A percentile compares a stretch with the other conserved stretches of the same genome.
Conservation (phyloP, 1,284 basidiomycete species). For the Thecaphora frezii region DNA sequence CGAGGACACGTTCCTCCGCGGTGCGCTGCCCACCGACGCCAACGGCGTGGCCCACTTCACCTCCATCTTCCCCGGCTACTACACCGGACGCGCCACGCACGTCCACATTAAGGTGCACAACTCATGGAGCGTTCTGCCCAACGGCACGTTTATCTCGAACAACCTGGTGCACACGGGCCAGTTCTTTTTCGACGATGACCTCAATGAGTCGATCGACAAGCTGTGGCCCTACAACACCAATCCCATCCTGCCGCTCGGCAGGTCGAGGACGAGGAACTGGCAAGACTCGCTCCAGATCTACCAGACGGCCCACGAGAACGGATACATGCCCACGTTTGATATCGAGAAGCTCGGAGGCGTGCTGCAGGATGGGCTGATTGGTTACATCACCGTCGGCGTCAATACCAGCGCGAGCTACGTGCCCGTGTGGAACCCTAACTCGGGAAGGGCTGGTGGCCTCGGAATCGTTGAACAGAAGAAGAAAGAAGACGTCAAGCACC, state of each 20-base stretch:
- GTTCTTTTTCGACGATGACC: constrained; percentile 69
- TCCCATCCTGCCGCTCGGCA: constrained; percentile 56
- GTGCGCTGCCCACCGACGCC: constrained; percentile 69
- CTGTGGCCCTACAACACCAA: constrained; percentile 60
- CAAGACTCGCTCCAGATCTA: constrained; percentile 61
- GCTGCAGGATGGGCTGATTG: constrained; percentile 61
- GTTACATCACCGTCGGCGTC: constrained; percentile 61
- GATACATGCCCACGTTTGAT: constrained; percentile 61
- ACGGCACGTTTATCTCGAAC: constrained; percentile 62
- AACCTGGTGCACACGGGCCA: constrained; percentile 65
- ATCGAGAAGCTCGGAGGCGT: constrained; percentile 61
- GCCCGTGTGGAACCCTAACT: constrained; percentile 38
- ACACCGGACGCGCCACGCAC: constrained; percentile 62
- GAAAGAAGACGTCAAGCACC: not conserved
- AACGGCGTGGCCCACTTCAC: constrained; percentile 71
- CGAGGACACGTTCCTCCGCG: constrained; percentile 66
- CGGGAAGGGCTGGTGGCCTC: constrained; percentile 20
- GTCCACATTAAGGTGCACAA: constrained; percentile 60
- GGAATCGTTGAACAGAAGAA: not conserved
- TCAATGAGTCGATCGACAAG: constrained; percentile 63
- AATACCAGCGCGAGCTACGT: constrained; percentile 47
- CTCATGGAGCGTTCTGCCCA: constrained; percentile 59
- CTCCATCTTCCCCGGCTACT: constrained; percentile 71
- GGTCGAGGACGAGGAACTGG: constrained; percentile 62
- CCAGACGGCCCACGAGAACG: constrained; percentile 59